Base-by-base conservation (phyloP, 352 stramenopile genomes). In the Globisporangium camurandrum region DNA sequence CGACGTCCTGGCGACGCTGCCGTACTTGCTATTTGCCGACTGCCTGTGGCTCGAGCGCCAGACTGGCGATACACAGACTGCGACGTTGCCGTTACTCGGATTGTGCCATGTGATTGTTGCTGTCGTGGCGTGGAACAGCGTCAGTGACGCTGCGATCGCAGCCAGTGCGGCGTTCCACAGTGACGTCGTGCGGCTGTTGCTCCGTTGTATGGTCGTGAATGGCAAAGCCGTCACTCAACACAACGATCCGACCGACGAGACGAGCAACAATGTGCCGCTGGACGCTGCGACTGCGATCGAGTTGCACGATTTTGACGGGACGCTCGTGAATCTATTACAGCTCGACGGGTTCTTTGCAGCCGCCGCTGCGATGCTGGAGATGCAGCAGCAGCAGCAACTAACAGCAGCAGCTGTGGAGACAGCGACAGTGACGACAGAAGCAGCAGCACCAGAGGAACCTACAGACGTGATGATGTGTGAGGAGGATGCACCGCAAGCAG, bases 1-100 rank as follows among this genome's bases (percentile, higher is more conserved):
- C 17, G 40, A 62, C 6, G 49, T 67, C 27, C 60, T 87, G 7
- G 68, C 67, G 44, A 74, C 69, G 52, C 34, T 87, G 10, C 70
- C 70, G 50, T 75, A 80, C 27, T 44, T 74, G 27, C 69, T 84
- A 50, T 81, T 83, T 20, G 57, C 67, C 7, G 75, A 87, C n/a
- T 87, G 72, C 53, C 61, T 62, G n/a, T 87, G 75, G 75, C 70
- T 87, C 16, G 72, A 86, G 27, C 61, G 79, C 24, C 70, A 84
- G 45, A 67, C 54, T 5, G 49, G 55, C 17, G 66, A 27, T 11
- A 27, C 60, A 12, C 56, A 60, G 3, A 66, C 61, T 17, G 44
- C 30, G 7, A 11, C 30, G 30, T 11, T 84, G 3, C 71, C 75
- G 6, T 46, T 62, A 0, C 58, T 85, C 22, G 75, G 62, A 0